A percentile compares a stretch with the other conserved stretches of the same genome.
These are phyloP conservation scores for Thelonectria olida DNA, from an alignment of 2,329 filamentous ascomycete species.

Conservation along the genomic window DNA sequence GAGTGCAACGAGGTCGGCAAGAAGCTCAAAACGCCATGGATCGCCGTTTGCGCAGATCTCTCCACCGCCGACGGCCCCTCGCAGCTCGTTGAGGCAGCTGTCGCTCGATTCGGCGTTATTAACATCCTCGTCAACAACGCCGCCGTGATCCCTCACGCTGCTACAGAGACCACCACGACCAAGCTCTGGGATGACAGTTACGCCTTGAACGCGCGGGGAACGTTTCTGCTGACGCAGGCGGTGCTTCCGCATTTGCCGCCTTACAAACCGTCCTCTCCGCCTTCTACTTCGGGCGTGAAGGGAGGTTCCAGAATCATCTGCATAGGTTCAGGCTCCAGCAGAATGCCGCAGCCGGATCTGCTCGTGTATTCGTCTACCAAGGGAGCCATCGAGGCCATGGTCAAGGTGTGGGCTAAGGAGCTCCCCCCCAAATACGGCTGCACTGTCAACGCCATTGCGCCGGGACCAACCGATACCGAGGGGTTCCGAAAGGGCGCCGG, in stretches of 20 bases:
- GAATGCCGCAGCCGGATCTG: not conserved
- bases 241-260: not conserved
- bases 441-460: constrained; percentile 2
- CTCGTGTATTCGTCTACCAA: constrained; percentile 8
- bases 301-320: constrained; percentile 9
- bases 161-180: not conserved
- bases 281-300: constrained; percentile 1
- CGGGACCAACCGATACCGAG: not conserved
- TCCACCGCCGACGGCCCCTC: not conserved
- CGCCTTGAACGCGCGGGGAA: constrained; percentile 3
- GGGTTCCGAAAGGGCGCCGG: not conserved
- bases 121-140: constrained; percentile 9
- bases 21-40: constrained; percentile 3
- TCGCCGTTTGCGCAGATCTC: constrained; percentile 4
- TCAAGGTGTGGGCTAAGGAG: constrained; percentile 4
- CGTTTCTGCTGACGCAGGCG: constrained; percentile 6
- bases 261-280: constrained; percentile 2
- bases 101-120: not conserved
- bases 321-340: constrained; percentile 1
- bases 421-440: constrained; percentile 6
- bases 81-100: not conserved
- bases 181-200: constrained; percentile 1
- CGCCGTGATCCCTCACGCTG: not conserved
- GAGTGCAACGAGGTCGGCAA: not conserved
- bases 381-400: constrained; percentile 6